Base-by-base conservation (phyloP, 176 grass and related monocot genomes). In the Carex pumila region DNA sequence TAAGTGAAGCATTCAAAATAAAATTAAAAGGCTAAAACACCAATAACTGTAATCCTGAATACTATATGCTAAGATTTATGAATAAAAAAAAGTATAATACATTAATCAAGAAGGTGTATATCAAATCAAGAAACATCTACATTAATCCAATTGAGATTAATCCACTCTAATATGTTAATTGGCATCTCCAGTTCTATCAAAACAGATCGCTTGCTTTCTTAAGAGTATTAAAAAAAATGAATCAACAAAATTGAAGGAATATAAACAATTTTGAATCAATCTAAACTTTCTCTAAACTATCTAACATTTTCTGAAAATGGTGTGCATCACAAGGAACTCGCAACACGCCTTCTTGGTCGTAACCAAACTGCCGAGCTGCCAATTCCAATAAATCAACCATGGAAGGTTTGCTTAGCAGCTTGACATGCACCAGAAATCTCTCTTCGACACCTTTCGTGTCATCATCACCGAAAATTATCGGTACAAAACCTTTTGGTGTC, bases 271-370 rank as follows among this genome's bases (percentile, higher is more conserved):
- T 41, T 68, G 31, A 68, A 68, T 37, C 65, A 32, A 69, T 32
- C 66, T 69, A 14, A 39, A 39, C 14, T 37, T 18, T 69, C 66
- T 41, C 66, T 36, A 39, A 69, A 41, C 68, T 47, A 21, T 71
- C 68, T 39, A 71, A 49, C 15, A 71, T 39, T 10, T 47, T 19
- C 39, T 47, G 68, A 71, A 71, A 71, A 71, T 71, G 17, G 15
- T 1, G 7, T 11, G 18, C 18, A 9, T 90, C 86, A 64, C 94
- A 97, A 19, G 85, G 86, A 14, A 94, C 69, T 25, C 85, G 77
- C n/a, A 97, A 85, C 32, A 94, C 85, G 10, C 94, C 91, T 54
- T 86, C 71, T 84, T 92, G 94, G 29, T n/a, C 2, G 55, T 86
- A 90, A 55, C 90, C 90, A 45, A 90, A 97, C 54, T 43, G 64